Evolutionary conservation across 345 rosid species (phyloP).

Genomic region (Dimocarpus longan): DNA sequence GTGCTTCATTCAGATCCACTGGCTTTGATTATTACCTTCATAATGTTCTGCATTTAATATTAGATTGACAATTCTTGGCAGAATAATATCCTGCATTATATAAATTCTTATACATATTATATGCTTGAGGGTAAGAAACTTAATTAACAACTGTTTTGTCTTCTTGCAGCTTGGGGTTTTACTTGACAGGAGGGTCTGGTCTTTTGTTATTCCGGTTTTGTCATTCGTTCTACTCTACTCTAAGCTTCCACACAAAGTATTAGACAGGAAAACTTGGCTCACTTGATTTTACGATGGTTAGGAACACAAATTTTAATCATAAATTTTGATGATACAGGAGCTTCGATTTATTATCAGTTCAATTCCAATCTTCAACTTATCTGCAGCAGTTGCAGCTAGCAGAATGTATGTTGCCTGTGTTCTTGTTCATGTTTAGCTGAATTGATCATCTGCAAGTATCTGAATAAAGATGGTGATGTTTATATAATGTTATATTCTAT

Average conservation of each 20-base stretch:
- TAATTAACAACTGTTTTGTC: conserved; percentile 2
- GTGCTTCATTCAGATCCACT: neutral
- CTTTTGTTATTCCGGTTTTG: conserved; percentile 63
- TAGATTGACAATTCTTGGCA: neutral
- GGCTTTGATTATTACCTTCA: neutral
- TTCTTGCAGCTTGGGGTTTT: conserved; percentile 73
- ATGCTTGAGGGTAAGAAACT: neutral
- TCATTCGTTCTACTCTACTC: conserved; percentile 84
- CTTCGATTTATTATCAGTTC: conserved; percentile 92
- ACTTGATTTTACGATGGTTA: conserved; percentile 15
- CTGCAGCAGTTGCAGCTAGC: conserved; percentile 90
- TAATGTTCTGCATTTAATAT: neutral
- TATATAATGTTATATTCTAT: neutral
- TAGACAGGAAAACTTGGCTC: conserved; percentile 23
- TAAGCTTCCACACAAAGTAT: conserved; percentile 97
- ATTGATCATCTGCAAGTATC: neutral
- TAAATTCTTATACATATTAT: neutral
- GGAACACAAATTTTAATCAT: neutral
- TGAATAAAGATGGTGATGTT: neutral
- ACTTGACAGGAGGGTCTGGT: conserved; percentile 74
- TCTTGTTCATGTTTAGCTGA: neutral
- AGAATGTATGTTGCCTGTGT: conserved; percentile 59
- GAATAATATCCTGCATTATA: neutral
- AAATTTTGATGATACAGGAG: conserved; percentile 58
- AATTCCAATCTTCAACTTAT: conserved; percentile 90